Evolutionary conservation across 257 asterid genomes (phyloP), one percentile per base, ranked within the genome.

Genomic region (Plantago ovata): DNA sequence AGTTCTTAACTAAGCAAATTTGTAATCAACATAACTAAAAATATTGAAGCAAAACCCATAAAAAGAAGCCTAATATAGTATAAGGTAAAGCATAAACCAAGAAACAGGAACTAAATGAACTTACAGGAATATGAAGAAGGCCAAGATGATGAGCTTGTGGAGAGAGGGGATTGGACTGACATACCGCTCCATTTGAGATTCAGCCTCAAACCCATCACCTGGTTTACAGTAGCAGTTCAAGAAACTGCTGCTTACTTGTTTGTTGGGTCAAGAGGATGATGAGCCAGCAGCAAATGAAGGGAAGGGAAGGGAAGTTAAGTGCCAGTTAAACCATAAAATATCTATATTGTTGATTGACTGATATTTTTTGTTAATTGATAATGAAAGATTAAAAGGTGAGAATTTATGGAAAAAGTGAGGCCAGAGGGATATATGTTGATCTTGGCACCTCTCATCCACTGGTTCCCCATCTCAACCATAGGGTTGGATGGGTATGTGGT

Each of bases 161-260:
- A 65, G 67, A 75, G 75, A 64, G 86, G 75, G 63, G 92, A 79
- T 9, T 82, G 89, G 47, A 79, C 64, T 38, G 85, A 79, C 52
- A 80, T 81, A 61, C 82, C 80, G 65, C 82, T 66, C 94, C 87
- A 84, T 62, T 77, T 89, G 66, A 82, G 72, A 67, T 76, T 65
- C 21, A 86, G 76, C 77, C 95, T 77, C 61, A 84, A 78, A 63
- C 93, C 97, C 93, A 82, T 80, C 18, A 1, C 4, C 36, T 2
- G 7, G 36, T 28, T 28, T 28, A 28, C 36, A 28, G 36, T 28
- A 8, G 36, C 7, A 28, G 7, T 28, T 8, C 36, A 28, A 28
- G 36, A 28, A 28, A 28, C 36, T 28, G 36, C 4, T n/a, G n/a
- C n/a, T n/a, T n/a, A n/a, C n/a, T n/a, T n/a, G n/a, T 28, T 28